A percentile compares a stretch with the other conserved stretches of the same genome.
Conservation (phyloP, 108 stramenopile species). For the Cylindrotheca closterium region DNA sequence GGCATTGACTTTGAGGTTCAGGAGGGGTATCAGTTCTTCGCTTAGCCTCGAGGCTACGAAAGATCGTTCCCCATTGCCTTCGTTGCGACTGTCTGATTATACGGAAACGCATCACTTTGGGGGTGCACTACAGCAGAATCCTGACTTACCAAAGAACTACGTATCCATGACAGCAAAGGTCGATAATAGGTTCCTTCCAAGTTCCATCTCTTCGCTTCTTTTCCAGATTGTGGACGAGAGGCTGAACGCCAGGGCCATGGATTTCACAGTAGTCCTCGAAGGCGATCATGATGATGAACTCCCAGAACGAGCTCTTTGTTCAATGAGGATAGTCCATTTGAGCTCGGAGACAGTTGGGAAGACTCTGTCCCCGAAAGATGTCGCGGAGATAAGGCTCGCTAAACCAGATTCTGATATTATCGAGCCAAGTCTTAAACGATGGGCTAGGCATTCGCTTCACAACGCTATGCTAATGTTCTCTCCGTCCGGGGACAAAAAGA, state of each 20-base stretch:
- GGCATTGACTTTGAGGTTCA: constrained; percentile 18
- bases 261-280: constrained; percentile 45
- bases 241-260: constrained; percentile 19
- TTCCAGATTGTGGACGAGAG: constrained; percentile 10
- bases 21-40: constrained; percentile 21
- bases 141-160: constrained; percentile 52
- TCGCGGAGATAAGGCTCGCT: neutral
- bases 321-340: constrained; percentile 45
- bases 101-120: constrained; percentile 51
- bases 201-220: constrained; percentile 6
- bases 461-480: neutral
- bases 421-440: neutral
- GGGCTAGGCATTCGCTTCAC: neutral
- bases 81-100: constrained; percentile 28
- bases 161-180: constrained; percentile 26
- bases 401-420: neutral
- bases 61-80: constrained; percentile 41
- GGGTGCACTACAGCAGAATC: constrained; percentile 32
- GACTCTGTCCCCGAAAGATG: neutral
- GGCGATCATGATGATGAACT: constrained; percentile 41
- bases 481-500: neutral
- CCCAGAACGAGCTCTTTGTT: constrained; percentile 47
- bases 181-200: constrained; percentile 6
- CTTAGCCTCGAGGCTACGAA: constrained; percentile 19
- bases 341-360: constrained; percentile 15